phyloP scores from a whole-genome alignment of 1,284 basidiomycete genomes.

The Leccinum pallidistipes region DNA sequence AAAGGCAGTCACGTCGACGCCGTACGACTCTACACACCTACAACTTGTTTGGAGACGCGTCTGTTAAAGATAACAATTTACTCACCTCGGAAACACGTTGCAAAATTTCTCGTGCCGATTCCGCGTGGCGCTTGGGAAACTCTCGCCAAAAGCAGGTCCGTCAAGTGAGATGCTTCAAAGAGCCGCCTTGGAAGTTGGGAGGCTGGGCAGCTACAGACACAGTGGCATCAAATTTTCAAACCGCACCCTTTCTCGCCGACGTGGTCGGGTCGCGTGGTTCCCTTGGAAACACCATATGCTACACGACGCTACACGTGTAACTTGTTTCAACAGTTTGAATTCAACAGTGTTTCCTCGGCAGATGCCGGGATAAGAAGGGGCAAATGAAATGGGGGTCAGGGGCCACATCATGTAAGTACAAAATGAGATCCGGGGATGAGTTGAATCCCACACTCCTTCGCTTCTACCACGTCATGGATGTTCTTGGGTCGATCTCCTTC shows the following conservation, averaged over 20 bases:
- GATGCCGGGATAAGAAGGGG: background rate
- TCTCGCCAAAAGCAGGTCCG: background rate
- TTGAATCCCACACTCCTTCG: background rate
- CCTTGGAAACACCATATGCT: too few relatives aligned
- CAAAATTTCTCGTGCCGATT: background rate
- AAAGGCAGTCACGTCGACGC: background rate
- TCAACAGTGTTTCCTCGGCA: too few relatives aligned
- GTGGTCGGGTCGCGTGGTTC: too few relatives aligned
- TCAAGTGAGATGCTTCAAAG: background rate
- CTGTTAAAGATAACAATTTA: too few relatives aligned
- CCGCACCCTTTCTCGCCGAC: too few relatives aligned
- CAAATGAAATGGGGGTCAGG: background rate
- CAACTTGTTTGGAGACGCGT: background rate
- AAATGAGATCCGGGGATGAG: constrained; percentile 9
- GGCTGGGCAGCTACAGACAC: too few relatives aligned
- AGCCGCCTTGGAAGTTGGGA: too few relatives aligned
- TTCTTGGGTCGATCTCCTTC: constrained; percentile 15
- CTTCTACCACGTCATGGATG: constrained; percentile 19
- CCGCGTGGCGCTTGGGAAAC: background rate
- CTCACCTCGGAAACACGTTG: background rate
- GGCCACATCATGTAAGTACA: background rate
- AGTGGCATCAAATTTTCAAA: too few relatives aligned
- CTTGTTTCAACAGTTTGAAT: background rate
- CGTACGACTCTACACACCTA: too few relatives aligned
- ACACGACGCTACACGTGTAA: too few relatives aligned